Base-by-base conservation (phyloP, 345 rosid genomes). In the Aurinia saxatilis region DNA sequence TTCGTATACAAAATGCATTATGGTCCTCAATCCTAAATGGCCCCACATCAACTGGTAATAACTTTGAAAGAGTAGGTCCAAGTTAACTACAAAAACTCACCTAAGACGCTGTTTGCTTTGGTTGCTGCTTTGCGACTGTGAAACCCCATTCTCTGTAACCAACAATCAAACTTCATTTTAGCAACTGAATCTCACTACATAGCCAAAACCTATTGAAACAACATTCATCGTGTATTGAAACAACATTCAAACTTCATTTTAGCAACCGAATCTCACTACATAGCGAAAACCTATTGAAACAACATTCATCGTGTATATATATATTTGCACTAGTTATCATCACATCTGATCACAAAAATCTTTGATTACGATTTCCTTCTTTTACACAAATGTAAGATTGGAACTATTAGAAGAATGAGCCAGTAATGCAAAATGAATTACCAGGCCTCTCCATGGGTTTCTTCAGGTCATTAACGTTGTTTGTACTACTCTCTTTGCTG, bases 291-390 rank as follows among this genome's bases (percentile, higher is more conserved):
- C 25, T 2, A 21, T 21, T 97, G 97, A 78, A 82, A 84, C 56
- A 97, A 96, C 97, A 92, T 92, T 78, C 98, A 92, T 82, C 23
- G 98, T 77, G n/a, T n/a, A n/a, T n/a, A n/a, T n/a, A n/a, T n/a
- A n/a, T n/a, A n/a, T n/a, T n/a, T n/a, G n/a, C n/a, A n/a, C n/a
- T n/a, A n/a, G n/a, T n/a, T n/a, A n/a, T n/a, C n/a, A n/a, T n/a
- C n/a, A n/a, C n/a, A n/a, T n/a, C n/a, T n/a, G n/a, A n/a, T n/a
- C n/a, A n/a, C n/a, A n/a, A n/a, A n/a, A n/a, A n/a, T n/a, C n/a
- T n/a, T n/a, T n/a, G n/a, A n/a, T n/a, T n/a, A n/a, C n/a, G n/a
- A n/a, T n/a, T n/a, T n/a, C n/a, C n/a, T n/a, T n/a, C n/a, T n/a
- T n/a, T n/a, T n/a, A n/a, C 12, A 19, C 35, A 36, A 2, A 45